Percentiles rank a stretch among this genome's conserved stretches.
Conservation (phyloP, 768 basidiomycete species). For the Tulasnella sp. region DNA sequence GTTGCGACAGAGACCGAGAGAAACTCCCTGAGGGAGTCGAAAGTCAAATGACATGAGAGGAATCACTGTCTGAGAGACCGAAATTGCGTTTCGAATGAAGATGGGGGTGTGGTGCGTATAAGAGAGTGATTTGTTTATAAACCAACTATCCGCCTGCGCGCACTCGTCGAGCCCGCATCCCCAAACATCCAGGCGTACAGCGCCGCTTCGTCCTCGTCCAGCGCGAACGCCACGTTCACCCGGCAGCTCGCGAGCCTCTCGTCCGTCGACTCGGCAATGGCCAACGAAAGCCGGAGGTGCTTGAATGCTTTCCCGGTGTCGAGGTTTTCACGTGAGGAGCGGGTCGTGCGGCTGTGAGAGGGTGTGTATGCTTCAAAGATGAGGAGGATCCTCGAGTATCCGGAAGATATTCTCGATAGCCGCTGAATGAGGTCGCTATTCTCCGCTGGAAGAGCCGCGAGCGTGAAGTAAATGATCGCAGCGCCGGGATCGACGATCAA, state of each 20-base stretch:
- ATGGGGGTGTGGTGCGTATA: no score
- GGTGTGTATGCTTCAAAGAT: constrained; percentile 59
- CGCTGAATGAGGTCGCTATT: constrained; percentile 33
- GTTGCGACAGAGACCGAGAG: no score
- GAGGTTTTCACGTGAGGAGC: no score
- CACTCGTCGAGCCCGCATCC: constrained; percentile 23
- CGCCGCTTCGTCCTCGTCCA: constrained; percentile 47
- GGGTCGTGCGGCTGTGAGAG: constrained; percentile 22
- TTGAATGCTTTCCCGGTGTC: constrained; percentile 46
- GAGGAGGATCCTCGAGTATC: constrained; percentile 42
- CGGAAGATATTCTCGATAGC: constrained; percentile 51
- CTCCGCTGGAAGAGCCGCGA: constrained; percentile 39
- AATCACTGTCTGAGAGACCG: no score
- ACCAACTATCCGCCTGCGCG: neutral
- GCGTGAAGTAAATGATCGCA: constrained; percentile 39
- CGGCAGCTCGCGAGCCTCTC: constrained; percentile 34
- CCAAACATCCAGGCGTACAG: constrained; percentile 44
- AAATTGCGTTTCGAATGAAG: no score
- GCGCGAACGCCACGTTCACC: constrained; percentile 52
- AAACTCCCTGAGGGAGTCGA: no score
- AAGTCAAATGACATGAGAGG: no score
- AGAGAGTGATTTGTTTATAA: no score
- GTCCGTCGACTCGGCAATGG: constrained; percentile 48
- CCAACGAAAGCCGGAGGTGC: constrained; percentile 51
- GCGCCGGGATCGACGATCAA: constrained; percentile 55